These are phyloP conservation scores for Pleurozium schreberi DNA, from an alignment of 225 moss, liverwort and hornwort genomes.

Conservation along the genomic window DNA sequence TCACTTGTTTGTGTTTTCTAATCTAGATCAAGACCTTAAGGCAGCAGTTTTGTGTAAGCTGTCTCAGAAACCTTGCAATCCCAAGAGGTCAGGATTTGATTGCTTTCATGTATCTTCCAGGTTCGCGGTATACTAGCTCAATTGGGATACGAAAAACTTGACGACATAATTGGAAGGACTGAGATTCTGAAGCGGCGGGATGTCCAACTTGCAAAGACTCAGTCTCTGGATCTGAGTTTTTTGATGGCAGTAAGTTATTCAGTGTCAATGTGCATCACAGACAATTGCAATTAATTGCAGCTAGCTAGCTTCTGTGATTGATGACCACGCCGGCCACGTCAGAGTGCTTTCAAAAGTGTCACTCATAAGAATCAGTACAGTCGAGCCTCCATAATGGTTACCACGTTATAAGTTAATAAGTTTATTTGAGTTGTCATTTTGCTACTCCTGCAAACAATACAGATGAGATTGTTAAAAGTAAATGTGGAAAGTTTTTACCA, in stretches of 20 bases:
- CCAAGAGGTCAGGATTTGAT: background rate
- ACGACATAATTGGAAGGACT: conserved; percentile 77
- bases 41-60: background rate
- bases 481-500: background rate
- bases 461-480: background rate
- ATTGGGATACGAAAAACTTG: conserved; percentile 81
- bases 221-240: conserved; percentile 69
- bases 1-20: background rate
- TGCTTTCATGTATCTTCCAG: conserved; percentile 7
- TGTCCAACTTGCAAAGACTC: conserved; percentile 48
- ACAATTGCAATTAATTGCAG: background rate
- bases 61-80: background rate
- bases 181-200: conserved; percentile 62
- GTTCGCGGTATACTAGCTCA: conserved; percentile 80
- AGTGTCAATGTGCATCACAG: background rate
- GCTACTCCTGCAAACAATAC: background rate
- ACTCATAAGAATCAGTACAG: background rate
- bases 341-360: background rate
- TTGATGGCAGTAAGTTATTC: conserved; percentile 50
- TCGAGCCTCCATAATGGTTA: background rate
- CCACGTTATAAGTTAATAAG: background rate
- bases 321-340: background rate
- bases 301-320: background rate
- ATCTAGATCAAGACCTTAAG: background rate
- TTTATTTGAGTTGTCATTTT: background rate